phyloP scores from a whole-genome alignment of 805 yeast species.

The Wickerhamomyces chaumierensis region DNA sequence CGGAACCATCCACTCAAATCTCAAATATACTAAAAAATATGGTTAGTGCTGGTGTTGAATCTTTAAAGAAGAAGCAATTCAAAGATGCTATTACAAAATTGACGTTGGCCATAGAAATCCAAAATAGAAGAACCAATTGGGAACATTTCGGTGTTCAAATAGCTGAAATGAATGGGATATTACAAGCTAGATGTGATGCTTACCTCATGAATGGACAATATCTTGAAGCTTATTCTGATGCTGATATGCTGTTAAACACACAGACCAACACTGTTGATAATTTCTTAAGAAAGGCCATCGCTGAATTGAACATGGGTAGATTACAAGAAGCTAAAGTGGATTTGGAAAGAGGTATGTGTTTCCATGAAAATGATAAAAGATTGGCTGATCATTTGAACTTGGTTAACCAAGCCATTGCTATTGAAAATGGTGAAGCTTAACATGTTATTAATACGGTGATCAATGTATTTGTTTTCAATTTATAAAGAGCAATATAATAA shows the following conservation, averaged over 20 bases:
- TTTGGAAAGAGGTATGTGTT: constrained; percentile 64
- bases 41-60: constrained; percentile 50
- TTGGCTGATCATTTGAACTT: constrained; percentile 36
- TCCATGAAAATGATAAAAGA: constrained; percentile 41
- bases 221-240: constrained; percentile 54
- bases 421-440: constrained; percentile 46
- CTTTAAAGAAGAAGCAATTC: constrained; percentile 43
- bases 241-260: constrained; percentile 30
- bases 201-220: constrained; percentile 42
- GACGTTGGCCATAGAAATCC: constrained; percentile 55
- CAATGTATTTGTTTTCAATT: too few relatives aligned
- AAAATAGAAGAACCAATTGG: constrained; percentile 56
- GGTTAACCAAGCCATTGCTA: constrained; percentile 35
- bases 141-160: constrained; percentile 65
- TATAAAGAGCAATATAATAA: too few relatives aligned
- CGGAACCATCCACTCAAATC: constrained; percentile 40
- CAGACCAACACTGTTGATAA: constrained; percentile 45
- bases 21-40: constrained; percentile 51
- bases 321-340: constrained; percentile 51
- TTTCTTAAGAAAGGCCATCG: constrained; percentile 60
- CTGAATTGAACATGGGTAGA: constrained; percentile 49
- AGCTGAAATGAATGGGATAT: constrained; percentile 53
- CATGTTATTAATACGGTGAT: too few relatives aligned
- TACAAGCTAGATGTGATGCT: constrained; percentile 66
- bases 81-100: constrained; percentile 55